A percentile compares a stretch with the other conserved stretches of the same genome.
Conservation (phyloP, 2,329 filamentous ascomycete genomes). For the Botrytis squamosa region DNA sequence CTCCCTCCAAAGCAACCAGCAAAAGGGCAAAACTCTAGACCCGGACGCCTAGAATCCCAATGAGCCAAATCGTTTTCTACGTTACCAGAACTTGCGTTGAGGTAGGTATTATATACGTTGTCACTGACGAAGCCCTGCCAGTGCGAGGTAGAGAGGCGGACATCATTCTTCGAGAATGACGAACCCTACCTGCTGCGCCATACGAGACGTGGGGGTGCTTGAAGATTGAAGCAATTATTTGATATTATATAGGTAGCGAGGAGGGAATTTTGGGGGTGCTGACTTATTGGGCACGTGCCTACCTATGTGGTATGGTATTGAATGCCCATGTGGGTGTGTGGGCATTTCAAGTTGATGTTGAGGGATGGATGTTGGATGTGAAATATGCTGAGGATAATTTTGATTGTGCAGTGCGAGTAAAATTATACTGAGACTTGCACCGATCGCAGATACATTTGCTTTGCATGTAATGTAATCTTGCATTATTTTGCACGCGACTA, state of each 20-base stretch:
- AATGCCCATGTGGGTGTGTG: no score
- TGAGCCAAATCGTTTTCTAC: neutral
- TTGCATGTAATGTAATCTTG: neutral
- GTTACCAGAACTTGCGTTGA: neutral
- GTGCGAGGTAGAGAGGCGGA: neutral
- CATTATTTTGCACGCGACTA: neutral
- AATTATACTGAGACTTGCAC: neutral
- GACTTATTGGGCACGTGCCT: neutral
- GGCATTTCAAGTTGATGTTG: no score
- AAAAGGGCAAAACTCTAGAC: neutral
- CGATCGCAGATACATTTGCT: neutral
- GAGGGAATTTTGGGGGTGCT: neutral
- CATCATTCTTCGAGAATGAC: neutral
- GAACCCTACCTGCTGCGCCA: neutral
- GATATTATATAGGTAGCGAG: neutral
- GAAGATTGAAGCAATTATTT: neutral
- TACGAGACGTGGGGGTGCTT: neutral
- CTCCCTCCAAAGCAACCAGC: neutral
- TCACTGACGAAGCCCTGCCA: neutral
- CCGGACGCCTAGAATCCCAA: neutral
- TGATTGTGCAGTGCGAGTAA: neutral
- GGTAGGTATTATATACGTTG: neutral
- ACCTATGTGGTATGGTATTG: neutral
- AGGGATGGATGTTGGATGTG: neutral
- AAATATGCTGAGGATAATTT: no score